Percentiles rank a stretch among this genome's conserved stretches.
Evolutionary conservation across 1,284 basidiomycete species (phyloP).

Genomic region (Ustilago crameri): DNA sequence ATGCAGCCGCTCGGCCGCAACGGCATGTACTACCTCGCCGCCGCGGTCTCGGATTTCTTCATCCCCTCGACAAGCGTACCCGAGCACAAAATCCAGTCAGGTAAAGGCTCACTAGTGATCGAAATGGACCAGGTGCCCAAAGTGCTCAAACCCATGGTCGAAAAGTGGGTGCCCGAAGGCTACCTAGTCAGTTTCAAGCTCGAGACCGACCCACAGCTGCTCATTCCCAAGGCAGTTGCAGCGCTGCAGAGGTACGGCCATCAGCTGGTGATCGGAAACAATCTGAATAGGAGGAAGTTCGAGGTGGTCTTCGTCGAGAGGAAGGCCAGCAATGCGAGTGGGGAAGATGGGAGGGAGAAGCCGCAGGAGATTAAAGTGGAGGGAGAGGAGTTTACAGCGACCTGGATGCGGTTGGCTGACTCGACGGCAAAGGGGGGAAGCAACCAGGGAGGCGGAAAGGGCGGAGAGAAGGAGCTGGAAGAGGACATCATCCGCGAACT

Average conservation of each 20-base stretch:
- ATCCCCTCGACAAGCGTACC: conserved; percentile 88
- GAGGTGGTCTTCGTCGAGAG: conserved; percentile 87
- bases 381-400: conserved; percentile 72
- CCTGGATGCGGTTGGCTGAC: conserved; percentile 77
- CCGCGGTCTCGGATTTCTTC: conserved; percentile 98
- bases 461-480: conserved; percentile 77
- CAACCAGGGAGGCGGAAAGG: conserved; percentile 50
- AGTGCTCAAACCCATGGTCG: conserved; percentile 88
- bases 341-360: not conserved
- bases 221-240: conserved; percentile 88
- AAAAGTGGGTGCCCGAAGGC: conserved; percentile 90
- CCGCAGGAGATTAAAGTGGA: conserved; percentile 11
- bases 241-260: conserved; percentile 94
- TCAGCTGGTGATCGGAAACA: conserved; percentile 96
- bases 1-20: conserved; percentile 76
- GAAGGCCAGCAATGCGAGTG: not conserved
- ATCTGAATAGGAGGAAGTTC: conserved; percentile 85
- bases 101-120: conserved; percentile 83
- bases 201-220: conserved; percentile 84
- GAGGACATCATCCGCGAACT: conserved; percentile 86
- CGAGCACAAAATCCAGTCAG: conserved; percentile 97
- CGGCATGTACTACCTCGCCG: conserved; percentile 94
- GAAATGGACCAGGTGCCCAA: conserved; percentile 99
- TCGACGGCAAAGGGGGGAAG: not conserved
- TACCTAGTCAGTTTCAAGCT: conserved; percentile 99